Conservation (phyloP, 768 basidiomycete genomes). For the Lactifluus echinatus region DNA sequence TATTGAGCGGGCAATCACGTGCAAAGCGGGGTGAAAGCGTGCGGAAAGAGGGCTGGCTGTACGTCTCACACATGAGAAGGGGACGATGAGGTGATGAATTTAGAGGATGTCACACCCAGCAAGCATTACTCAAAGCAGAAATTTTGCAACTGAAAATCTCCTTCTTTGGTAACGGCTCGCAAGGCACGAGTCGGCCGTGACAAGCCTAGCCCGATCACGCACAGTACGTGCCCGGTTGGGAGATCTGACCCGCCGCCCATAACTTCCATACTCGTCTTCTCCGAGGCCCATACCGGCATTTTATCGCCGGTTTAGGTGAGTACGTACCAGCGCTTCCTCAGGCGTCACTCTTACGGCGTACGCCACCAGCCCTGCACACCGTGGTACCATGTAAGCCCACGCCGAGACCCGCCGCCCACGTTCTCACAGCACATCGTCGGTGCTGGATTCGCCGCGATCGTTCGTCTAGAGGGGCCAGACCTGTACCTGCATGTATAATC, state of each 20-base stretch:
- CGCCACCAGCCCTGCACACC: not conserved
- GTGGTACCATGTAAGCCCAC: too few relatives aligned
- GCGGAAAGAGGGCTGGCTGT: not conserved
- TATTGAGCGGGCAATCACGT: conserved; percentile 1
- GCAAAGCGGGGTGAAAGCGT: not conserved
- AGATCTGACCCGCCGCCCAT: conserved; percentile 11
- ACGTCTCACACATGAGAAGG: too few relatives aligned
- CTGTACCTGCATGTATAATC: not conserved
- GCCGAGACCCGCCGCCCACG: not conserved
- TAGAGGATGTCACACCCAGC: too few relatives aligned
- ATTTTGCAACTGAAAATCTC: not conserved
- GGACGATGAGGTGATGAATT: too few relatives aligned
- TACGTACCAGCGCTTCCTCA: conserved; percentile 9
- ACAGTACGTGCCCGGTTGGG: conserved; percentile 6
- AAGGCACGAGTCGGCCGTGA: not conserved
- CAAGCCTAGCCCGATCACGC: not conserved
- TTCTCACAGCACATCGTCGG: not conserved
- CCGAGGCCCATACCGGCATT: not conserved
- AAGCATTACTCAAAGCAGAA: not conserved
- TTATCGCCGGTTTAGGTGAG: conserved; percentile 5
- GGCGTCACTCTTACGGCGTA: not conserved
- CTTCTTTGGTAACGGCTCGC: not conserved
- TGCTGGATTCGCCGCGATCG: conserved; percentile 5
- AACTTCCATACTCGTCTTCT: conserved; percentile 1
- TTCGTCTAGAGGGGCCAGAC: not conserved